Evolutionary conservation across 352 stramenopile species (phyloP), one percentile per base, ranked within the genome.

Genomic region (Phytophthora sansomeana): DNA sequence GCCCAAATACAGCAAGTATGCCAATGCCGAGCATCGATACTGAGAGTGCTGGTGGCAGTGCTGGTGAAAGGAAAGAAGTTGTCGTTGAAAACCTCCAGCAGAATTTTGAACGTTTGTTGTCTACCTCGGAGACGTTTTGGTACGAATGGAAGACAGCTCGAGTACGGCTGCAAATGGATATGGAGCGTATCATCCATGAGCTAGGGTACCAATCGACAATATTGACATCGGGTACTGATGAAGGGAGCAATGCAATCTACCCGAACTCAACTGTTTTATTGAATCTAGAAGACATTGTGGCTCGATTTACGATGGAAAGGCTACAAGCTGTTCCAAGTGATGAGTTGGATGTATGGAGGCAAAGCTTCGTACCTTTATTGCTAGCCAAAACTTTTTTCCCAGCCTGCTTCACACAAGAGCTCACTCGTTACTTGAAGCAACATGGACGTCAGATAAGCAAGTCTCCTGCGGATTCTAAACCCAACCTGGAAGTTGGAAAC

Each of bases 351-450:
- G 0, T 41, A 16, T 26, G 36, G 28, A 13, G 29, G 19, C 35
- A 36, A 11, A 9, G 8, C 19, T 39, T 74, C 16, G 21, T 58
- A 41, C 19, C 21, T 1, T 47, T 85, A 5, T 47, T 89, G 21
- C 17, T 90, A 2, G 56, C 77, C 5, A 87, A 86, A 60, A 56
- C 51, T 8, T 67, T 67, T 43, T 83, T 80, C 17, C 79, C 75
- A 0, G 55, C 72, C 14, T 33, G 13, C 6, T 74, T 89, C 6
- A 41, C 46, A 1, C 47, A 70, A 14, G 44, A 33, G 3, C 32
- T 82, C 7, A 21, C 44, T 8, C 32, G 19, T n/a, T 78, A 69
- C 41, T 30, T 75, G 17, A 4, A n/a, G 5, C 44, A 16, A 16
- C 33, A 16, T 16, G 33, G 16, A 9, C 3, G 8, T 16, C 36